Conservation (phyloP, 2,329 filamentous ascomycete genomes). For the Lecanosticta acicola region DNA sequence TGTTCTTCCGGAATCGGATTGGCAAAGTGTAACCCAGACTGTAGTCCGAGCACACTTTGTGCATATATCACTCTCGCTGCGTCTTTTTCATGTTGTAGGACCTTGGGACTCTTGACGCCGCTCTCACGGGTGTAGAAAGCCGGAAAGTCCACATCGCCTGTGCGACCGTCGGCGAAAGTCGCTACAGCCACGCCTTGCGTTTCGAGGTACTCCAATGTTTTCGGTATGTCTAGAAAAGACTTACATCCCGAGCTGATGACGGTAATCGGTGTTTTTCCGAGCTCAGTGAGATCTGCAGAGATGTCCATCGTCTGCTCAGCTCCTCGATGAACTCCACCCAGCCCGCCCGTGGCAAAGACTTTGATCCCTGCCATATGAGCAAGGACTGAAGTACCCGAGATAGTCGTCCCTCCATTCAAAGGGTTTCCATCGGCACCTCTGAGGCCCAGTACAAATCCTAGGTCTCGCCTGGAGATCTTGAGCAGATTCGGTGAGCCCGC, state of each 20-base stretch:
- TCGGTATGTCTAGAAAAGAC: conserved; percentile 86
- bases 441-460: conserved; percentile 74
- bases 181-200: conserved; percentile 73
- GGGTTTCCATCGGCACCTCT: conserved; percentile 61
- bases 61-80: conserved; percentile 85
- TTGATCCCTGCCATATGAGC: conserved; percentile 81
- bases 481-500: conserved; percentile 55
- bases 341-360: conserved; percentile 88
- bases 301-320: conserved; percentile 85
- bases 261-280: conserved; percentile 81
- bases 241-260: conserved; percentile 91
- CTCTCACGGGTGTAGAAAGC: conserved; percentile 91
- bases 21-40: conserved; percentile 78
- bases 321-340: conserved; percentile 89
- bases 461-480: conserved; percentile 82
- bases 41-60: conserved; percentile 64
- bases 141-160: conserved; percentile 72
- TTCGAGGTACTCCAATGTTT: conserved; percentile 76
- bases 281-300: conserved; percentile 89
- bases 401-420: conserved; percentile 84
- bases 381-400: conserved; percentile 87
- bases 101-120: conserved; percentile 69
- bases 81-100: conserved; percentile 68
- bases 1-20: conserved; percentile 73
- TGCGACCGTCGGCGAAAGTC: conserved; percentile 80